Evolutionary conservation across 768 basidiomycete species (phyloP), one percentile per base, ranked within the genome.

Genomic region (Psilocybe cyanescens): DNA sequence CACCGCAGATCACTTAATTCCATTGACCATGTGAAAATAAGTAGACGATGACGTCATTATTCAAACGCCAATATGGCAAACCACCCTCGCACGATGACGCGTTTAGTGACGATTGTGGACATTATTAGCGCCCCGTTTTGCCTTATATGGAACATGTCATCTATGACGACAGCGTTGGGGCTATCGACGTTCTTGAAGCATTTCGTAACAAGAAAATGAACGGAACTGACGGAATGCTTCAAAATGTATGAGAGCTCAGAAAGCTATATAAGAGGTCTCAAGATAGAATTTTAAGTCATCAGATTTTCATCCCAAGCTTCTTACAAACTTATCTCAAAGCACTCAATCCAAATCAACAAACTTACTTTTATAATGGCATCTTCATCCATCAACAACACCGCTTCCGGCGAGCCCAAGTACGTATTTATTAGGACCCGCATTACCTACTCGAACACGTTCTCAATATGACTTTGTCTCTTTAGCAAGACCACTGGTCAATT

Each of bases 401-500:
- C 60, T 14, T 65, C 70, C 49, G 69, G 66, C 54, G 70, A 73
- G 58, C 74, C 75, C 67, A 73, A 62, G 74, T 76, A 68, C 33
- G 69, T 59, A 48, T 49, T 12, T 3, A 17, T 35, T 24, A 24
- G 2, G 24, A 24, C 24, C 24, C 24, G 2, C 24, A 24, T 35
- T 39, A 33, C 11, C 1, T 35, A 28, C 16, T 30, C 28, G 29
- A 31, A 19, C 7, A 19, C 51, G 8, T 51, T 8, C 37, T 49
- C n/a, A 28, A 35, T 19, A 17, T 55, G 9, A n/a, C 3, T 46
- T 55, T 29, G 9, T 31, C 30, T 19, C 44, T 50, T 41, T 59
- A 81, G 79, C 69, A 81, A 81, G 67, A 71, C 74, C 63, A 64
- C 74, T 29, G 81, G 81, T 62, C 78, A 80, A 69, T 72, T 66